Evolutionary conservation across 495 filamentous ascomycete species (phyloP).

Genomic region (Beverwykella pulmonaria): DNA sequence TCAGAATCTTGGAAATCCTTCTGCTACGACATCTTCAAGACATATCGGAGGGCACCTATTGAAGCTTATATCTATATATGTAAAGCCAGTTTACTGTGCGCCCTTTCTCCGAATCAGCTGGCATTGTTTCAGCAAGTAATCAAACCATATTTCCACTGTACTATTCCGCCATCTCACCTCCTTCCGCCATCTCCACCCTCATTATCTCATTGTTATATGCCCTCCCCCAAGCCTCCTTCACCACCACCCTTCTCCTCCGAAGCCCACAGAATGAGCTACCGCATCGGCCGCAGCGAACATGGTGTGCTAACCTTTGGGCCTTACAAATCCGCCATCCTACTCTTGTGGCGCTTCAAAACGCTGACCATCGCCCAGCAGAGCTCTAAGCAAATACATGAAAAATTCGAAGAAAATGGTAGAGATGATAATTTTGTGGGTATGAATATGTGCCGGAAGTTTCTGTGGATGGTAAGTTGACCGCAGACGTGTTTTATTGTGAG

Average conservation of each 20-base stretch:
- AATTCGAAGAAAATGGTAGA: slow-evolving; percentile 49
- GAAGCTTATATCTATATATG: too few species aligned
- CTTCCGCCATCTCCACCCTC: background rate
- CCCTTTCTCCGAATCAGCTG: too few species aligned
- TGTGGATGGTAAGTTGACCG: slow-evolving; percentile 50
- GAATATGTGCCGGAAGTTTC: slow-evolving; percentile 58
- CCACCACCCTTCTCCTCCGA: slow-evolving; percentile 9
- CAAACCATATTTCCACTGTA: too few species aligned
- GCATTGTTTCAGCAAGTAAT: too few species aligned
- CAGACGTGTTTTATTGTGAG: background rate
- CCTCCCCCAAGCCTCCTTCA: too few species aligned
- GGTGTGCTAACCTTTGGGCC: slow-evolving; percentile 58
- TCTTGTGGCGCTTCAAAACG: slow-evolving; percentile 56
- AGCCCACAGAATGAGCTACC: slow-evolving; percentile 50
- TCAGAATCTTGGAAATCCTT: too few species aligned
- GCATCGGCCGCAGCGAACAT: slow-evolving; percentile 57
- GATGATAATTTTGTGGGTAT: slow-evolving; percentile 57
- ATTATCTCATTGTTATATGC: background rate
- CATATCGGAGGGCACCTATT: too few species aligned
- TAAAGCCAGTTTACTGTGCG: too few species aligned
- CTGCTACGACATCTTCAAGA: too few species aligned
- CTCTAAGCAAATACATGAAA: slow-evolving; percentile 45
- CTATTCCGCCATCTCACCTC: too few species aligned
- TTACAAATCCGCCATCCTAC: slow-evolving; percentile 56
- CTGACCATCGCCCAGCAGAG: slow-evolving; percentile 48